Evolutionary conservation across 225 moss, liverwort and hornwort species (phyloP), one percentile per base, ranked within the genome.

Genomic region (Bryum argenteum): DNA sequence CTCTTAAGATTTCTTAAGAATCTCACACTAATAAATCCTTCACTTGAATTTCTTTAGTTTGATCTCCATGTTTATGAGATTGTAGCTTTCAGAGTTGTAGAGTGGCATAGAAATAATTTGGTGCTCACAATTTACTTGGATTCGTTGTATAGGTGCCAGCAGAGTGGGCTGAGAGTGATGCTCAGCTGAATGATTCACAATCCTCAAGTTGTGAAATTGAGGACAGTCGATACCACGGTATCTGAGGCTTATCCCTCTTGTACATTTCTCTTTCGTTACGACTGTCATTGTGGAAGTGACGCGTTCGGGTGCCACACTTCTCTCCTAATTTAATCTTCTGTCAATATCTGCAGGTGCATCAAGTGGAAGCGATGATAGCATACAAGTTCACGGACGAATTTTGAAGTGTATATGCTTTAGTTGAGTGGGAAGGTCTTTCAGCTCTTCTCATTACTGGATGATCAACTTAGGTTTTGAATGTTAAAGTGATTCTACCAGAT

Each of bases 121-220:
- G 6, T 57, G 47, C 12, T 20, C 20, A 12, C 41, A 23, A 7
- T 55, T 15, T 6, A 6, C 8, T 26, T 18, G 1, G 28, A 12
- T 63, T 11, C 63, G 48, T 60, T 8, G 1, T 71, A 11, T 83
- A 88, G 86, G 98, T 98, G 22, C 98, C 98, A 54, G 84, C 94
- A 26, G 80, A 82, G 67, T 94, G 98, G 98, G 87, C 80, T 59
- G 98, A 98, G 73, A 92, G 91, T 80, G 98, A 98, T 82, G 92
- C 98, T 19, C 91, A 89, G 56, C 60, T 98, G 61, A n/a, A n/a
- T n/a, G n/a, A 94, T 98, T 71, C 77, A 78, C 72, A 91, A 98
- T 71, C 89, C 92, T 52, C 94, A 98, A 71, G 81, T 92, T 14
- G 98, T 98, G 70, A 94, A 92, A 75, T 67, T 98, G 59, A 85